phyloP scores from a whole-genome alignment of 2,329 filamentous ascomycete genomes.

The Uncinocarpus reesii region DNA sequence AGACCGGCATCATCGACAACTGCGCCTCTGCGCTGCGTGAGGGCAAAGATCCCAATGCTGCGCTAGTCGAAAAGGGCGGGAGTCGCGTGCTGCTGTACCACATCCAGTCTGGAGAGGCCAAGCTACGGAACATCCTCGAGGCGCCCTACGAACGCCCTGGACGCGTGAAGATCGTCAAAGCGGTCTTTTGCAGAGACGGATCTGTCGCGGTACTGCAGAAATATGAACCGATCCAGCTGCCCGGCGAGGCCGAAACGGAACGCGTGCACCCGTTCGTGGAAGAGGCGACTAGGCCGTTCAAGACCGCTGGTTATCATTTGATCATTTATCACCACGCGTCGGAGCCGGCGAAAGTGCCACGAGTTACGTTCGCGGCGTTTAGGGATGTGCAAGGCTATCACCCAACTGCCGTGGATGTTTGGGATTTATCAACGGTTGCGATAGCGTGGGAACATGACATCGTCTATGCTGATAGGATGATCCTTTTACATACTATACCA shows the following conservation, averaged over 20 bases:
- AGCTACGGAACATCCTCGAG: conserved; percentile 17
- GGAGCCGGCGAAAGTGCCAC: background rate
- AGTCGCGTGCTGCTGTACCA: conserved; percentile 24
- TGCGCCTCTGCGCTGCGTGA: conserved; percentile 24
- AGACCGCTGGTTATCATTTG: conserved; percentile 22
- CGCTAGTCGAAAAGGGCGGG: conserved; percentile 26
- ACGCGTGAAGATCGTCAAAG: conserved; percentile 26
- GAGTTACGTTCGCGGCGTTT: conserved; percentile 12
- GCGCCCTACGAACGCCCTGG: conserved; percentile 22
- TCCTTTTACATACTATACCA: conserved; percentile 8
- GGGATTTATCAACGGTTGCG: background rate
- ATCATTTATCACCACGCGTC: conserved; percentile 20
- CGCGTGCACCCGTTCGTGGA: conserved; percentile 25
- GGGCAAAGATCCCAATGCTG: conserved; percentile 17
- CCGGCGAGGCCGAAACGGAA: conserved; percentile 13
- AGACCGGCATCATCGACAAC: conserved; percentile 23
- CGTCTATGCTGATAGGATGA: background rate
- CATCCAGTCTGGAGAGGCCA: conserved; percentile 17
- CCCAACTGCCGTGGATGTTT: conserved; percentile 14
- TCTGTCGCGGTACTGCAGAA: conserved; percentile 28
- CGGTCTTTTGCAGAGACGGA: conserved; percentile 19
- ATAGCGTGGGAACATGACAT: conserved; percentile 16
- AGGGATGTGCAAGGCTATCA: conserved; percentile 2
- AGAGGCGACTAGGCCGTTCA: conserved; percentile 23
- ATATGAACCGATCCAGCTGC: conserved; percentile 20